Base-by-base conservation (phyloP, 202 grass and related monocot genomes). In the Setaria italica region DNA sequence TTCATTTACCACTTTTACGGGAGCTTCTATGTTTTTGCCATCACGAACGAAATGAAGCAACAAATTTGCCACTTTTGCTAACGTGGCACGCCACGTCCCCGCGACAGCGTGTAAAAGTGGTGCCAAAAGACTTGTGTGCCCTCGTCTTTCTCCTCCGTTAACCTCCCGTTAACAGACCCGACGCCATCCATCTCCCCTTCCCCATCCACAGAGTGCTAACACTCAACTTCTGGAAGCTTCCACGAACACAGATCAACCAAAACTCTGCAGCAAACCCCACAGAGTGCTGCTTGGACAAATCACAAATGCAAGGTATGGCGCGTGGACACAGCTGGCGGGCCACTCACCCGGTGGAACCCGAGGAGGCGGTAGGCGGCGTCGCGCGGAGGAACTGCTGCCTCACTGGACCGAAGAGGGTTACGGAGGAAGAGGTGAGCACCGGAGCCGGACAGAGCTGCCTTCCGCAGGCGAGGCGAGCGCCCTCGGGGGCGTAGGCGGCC, bases 321-420 rank as follows among this genome's bases (percentile, higher is more conserved):
- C 9, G 51, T 50, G 30, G 20, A 46, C 46, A 6, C 9, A 4
- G 21, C 21, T 49, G 17, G 82, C 68, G 72, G 47, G 46, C 12
- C 47, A 82, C 88, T 82, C 25, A 86, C 88, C 79, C 79, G 0
- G 73, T 15, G 48, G 88, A 65, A 68, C 62, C 86, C 17, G 49
- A 84, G 35, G 82, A 56, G 43, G 76, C 56, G 14, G 47, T 37
- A 14, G 72, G 16, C 46, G 16, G 29, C 58, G 46, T 37, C 7
- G 43, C 9, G 21, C 21, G 29, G 72, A 58, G 64, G 14, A 72
- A 20, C 83, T 35, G 65, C 65, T 56, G 68, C 42, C 48, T 65
- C 20, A 29, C 47, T 13, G 65, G 56, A 32, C 34, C 62, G 55
- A 72, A 54, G 70, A 70, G 76, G 34, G 46, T 2, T 9, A 50